Percentiles rank a stretch among this genome's conserved stretches.
Evolutionary conservation across 257 asterid genomes (phyloP).

Genomic region (Ajuga chamaepitys): DNA sequence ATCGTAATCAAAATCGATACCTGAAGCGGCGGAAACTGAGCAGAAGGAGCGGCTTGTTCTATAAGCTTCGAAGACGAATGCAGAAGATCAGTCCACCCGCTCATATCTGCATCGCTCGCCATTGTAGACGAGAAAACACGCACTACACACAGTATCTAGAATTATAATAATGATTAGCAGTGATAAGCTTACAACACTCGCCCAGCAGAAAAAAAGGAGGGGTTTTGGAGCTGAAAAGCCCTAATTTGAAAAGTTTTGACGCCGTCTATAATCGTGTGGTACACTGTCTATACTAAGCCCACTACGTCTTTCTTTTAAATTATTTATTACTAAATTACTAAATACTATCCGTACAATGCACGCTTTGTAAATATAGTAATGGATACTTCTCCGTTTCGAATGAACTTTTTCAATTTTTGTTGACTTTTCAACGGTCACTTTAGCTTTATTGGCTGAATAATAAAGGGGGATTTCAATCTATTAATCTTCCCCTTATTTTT

Average conservation of each 20-base stretch:
- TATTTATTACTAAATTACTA: no score
- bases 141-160: constrained; percentile 2
- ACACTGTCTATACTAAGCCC: background rate
- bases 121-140: constrained; percentile 22
- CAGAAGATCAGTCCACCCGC: constrained; percentile 89
- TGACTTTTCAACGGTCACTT: no score
- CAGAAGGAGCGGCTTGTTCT: constrained; percentile 97
- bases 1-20: constrained; percentile 18
- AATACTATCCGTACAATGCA: no score
- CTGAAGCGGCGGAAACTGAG: constrained; percentile 98
- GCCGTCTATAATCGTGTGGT: constrained; percentile 18
- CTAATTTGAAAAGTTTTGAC: constrained; percentile 36
- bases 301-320: background rate
- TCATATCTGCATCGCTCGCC: constrained; percentile 85
- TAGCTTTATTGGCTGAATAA: no score
- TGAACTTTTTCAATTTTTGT: no score
- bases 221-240: constrained; percentile 42
- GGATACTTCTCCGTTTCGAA: no score
- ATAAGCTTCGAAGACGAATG: constrained; percentile 96
- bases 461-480: no score
- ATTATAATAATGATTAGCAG: background rate
- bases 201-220: constrained; percentile 9
- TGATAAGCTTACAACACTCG: background rate
- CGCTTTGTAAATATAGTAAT: no score
- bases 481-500: no score